A percentile compares a stretch with the other conserved stretches of the same genome.
phyloP scores from a whole-genome alignment of 345 rosid species.

The Firmiana major region DNA sequence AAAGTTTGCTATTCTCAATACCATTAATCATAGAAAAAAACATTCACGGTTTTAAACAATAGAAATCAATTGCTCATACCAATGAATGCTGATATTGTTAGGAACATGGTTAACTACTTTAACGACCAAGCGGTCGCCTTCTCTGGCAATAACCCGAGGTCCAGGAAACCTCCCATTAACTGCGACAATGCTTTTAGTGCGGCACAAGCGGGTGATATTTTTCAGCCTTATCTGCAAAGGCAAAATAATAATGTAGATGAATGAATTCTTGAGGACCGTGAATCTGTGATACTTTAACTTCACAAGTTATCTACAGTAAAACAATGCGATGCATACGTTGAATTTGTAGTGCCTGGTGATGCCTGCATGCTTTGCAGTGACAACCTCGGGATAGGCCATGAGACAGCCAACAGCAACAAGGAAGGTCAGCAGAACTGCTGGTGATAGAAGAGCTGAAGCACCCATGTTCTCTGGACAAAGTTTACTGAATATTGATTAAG shows the following conservation, averaged over 20 bases:
- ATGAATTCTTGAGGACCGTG: not conserved
- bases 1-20: not conserved
- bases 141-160: conserved; percentile 44
- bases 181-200: conserved; percentile 43
- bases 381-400: conserved; percentile 25
- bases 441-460: conserved; percentile 11
- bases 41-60: not conserved
- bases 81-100: conserved; percentile 5
- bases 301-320: not conserved
- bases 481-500: not conserved
- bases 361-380: conserved; percentile 24
- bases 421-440: conserved; percentile 16
- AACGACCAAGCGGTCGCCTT: conserved; percentile 23
- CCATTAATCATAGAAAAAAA: not conserved
- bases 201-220: conserved; percentile 43
- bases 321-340: conserved; percentile 25
- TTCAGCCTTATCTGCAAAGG: conserved; percentile 31
- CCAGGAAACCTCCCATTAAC: conserved; percentile 54
- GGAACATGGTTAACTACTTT: conserved; percentile 9
- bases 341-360: conserved; percentile 48
- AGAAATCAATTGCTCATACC: not conserved
- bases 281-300: not conserved
- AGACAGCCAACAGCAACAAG: conserved; percentile 23
- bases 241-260: not conserved
- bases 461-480: conserved; percentile 6